Conservation (phyloP, 371 early-diverging fungal genomes). For the Apophysomyces variabilis region DNA sequence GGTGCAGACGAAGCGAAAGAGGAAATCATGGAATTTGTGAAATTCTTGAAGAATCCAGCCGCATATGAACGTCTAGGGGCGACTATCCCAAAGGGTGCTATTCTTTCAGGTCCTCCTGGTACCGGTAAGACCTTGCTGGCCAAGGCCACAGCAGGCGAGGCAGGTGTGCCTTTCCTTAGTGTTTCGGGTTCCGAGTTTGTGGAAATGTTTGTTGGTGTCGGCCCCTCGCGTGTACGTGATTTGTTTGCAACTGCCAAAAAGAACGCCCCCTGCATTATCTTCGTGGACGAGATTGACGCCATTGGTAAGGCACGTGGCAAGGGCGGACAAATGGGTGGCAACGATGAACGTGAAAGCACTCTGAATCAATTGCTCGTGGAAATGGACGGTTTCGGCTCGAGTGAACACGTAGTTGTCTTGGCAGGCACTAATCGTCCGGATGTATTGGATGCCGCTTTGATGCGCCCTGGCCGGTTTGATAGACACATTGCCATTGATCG, state of each 20-base stretch:
- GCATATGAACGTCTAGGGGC: constrained; percentile 98
- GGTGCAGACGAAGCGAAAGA: constrained; percentile 99
- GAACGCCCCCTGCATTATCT: constrained; percentile 98
- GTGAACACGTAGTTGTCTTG: constrained; percentile 92
- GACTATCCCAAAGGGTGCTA: constrained; percentile 99
- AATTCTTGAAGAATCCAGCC: constrained; percentile 98
- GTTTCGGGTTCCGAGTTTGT: constrained; percentile 99
- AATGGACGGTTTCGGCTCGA: constrained; percentile 98
- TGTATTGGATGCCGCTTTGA: constrained; percentile 90
- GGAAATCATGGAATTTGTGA: constrained; percentile 99
- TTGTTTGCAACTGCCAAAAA: constrained; percentile 97
- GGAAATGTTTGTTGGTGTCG: constrained; percentile 99
- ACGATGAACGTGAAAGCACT: constrained; percentile 98
- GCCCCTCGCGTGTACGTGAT: constrained; percentile 97
- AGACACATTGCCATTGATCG: constrained; percentile 96
- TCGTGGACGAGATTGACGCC: constrained; percentile 99
- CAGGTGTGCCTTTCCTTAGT: constrained; percentile 96
- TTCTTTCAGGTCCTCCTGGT: constrained; percentile 96
- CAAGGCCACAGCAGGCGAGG: constrained; percentile 99
- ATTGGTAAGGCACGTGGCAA: constrained; percentile 98
- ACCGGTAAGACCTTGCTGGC: constrained; percentile 99
- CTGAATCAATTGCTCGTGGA: constrained; percentile 98
- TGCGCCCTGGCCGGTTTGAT: constrained; percentile 99
- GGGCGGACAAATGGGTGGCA: constrained; percentile 89
- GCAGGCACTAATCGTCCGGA: constrained; percentile 97